Conservation (phyloP, 2,329 filamentous ascomycete species). For the Apiospora rasikravindrae region DNA sequence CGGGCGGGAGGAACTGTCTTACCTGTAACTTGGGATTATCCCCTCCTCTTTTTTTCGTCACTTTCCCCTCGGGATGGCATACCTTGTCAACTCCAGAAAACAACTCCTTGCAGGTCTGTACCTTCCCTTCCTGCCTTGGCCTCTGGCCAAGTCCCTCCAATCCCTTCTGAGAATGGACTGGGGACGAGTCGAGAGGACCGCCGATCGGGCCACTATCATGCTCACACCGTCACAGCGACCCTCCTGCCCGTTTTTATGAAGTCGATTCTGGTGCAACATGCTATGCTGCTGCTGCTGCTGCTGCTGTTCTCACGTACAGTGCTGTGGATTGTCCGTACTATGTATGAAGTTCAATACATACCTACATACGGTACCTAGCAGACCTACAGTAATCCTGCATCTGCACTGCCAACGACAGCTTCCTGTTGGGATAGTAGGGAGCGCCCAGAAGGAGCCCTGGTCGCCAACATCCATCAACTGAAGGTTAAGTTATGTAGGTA, state of each 20-base stretch:
- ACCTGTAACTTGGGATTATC: not conserved
- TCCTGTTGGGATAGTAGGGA: not conserved
- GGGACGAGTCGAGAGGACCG: constrained; percentile 2
- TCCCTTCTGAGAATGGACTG: constrained; percentile 7
- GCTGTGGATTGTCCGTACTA: not conserved
- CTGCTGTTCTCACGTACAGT: not conserved
- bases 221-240: constrained; percentile 12
- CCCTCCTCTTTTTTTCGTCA: not conserved
- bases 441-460: not conserved
- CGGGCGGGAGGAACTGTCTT: constrained; percentile 3
- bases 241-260: constrained; percentile 13
- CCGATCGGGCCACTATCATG: constrained; percentile 16
- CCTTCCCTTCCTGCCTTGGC: not conserved
- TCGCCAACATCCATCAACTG: not conserved
- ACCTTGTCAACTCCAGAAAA: not conserved
- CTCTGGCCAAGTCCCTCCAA: constrained; percentile 3
- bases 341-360: too few relatives aligned
- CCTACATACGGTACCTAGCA: too few relatives aligned
- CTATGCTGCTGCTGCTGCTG: not conserved
- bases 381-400: not conserved
- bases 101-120: not conserved
- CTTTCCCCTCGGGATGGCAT: not conserved
- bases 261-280: not conserved
- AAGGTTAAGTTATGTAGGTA: too few relatives aligned
- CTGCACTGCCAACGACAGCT: not conserved